These are phyloP conservation scores for Aspergillus amoenus DNA, from an alignment of 2,329 filamentous ascomycete species.

Conservation along the genomic window DNA sequence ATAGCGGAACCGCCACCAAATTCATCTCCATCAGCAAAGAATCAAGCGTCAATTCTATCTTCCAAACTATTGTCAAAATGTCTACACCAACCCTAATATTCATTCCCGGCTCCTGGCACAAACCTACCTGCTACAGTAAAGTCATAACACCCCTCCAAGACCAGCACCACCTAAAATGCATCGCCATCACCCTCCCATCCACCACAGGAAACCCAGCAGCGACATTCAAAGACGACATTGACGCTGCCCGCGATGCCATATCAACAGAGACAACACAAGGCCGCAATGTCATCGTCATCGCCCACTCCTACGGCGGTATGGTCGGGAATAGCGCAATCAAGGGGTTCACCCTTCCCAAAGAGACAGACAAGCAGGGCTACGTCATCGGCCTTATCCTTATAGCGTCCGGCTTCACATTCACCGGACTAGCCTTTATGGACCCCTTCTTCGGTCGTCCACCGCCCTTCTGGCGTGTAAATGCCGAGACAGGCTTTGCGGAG, in stretches of 20 bases:
- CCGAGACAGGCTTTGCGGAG: conserved; percentile 43
- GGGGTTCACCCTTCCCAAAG: conserved; percentile 33
- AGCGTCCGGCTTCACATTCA: conserved; percentile 45
- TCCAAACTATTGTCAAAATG: neutral
- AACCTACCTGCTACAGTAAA: conserved; percentile 37
- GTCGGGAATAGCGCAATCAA: conserved; percentile 50
- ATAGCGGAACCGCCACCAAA: too few relatives aligned
- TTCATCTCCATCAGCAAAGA: too few relatives aligned
- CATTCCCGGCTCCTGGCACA: conserved; percentile 52
- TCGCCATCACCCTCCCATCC: conserved; percentile 42
- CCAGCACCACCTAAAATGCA: conserved; percentile 32
- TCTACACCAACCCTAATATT: conserved; percentile 43
- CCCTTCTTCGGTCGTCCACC: conserved; percentile 44
- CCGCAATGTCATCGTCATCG: conserved; percentile 48
- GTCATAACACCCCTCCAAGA: conserved; percentile 35
- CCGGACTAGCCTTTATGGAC: conserved; percentile 44
- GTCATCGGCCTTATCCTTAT: conserved; percentile 49
- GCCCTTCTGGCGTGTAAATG: conserved; percentile 43
- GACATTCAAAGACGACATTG: conserved; percentile 46
- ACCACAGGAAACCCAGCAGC: conserved; percentile 33
- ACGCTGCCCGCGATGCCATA: conserved; percentile 40
- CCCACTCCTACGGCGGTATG: conserved; percentile 52
- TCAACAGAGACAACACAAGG: conserved; percentile 36
- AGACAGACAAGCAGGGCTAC: conserved; percentile 29
- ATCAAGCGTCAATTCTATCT: too few relatives aligned